Evolutionary conservation across 176 grass and related monocot genomes (phyloP).

Genomic region (Stipa capillata): DNA sequence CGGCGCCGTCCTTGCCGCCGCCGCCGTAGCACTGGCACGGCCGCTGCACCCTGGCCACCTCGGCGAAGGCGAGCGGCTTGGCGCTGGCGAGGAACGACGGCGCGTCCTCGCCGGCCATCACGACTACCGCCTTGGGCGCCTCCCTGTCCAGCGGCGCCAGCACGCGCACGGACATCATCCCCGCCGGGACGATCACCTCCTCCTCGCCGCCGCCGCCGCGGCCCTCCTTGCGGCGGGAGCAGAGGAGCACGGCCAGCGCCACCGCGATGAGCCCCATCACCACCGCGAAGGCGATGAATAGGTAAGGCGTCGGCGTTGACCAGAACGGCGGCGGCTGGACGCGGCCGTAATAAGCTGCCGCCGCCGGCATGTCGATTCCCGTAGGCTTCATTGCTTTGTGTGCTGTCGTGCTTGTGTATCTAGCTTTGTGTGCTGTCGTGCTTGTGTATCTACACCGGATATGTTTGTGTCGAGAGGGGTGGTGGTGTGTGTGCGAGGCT

Average conservation of each 20-base stretch:
- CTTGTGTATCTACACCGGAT: no score
- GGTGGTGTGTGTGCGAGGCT: not conserved
- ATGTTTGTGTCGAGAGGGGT: no score
- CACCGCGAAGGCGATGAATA: constrained; percentile 49
- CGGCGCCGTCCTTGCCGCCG: not conserved
- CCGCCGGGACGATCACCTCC: not conserved
- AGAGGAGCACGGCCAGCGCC: constrained; percentile 45
- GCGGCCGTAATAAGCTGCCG: no score
- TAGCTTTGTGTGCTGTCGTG: no score
- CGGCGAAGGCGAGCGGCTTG: constrained; percentile 22
- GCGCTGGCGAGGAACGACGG: constrained; percentile 58
- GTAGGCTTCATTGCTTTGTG: constrained; percentile 7
- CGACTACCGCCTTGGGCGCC: constrained; percentile 47
- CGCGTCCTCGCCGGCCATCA: constrained; percentile 45
- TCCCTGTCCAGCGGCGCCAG: constrained; percentile 40
- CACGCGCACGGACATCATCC: constrained; percentile 19
- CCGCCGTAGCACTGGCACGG: not conserved
- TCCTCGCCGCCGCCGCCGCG: not conserved
- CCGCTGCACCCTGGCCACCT: not conserved
- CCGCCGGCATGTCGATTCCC: not conserved
- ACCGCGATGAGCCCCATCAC: constrained; percentile 48
- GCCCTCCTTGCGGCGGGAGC: constrained; percentile 33
- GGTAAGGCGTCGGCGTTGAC: constrained; percentile 56
- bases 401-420: not conserved
- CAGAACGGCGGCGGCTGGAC: constrained; percentile 38